Base-by-base conservation (phyloP, 345 rosid species). In the Moricandia arvensis region DNA sequence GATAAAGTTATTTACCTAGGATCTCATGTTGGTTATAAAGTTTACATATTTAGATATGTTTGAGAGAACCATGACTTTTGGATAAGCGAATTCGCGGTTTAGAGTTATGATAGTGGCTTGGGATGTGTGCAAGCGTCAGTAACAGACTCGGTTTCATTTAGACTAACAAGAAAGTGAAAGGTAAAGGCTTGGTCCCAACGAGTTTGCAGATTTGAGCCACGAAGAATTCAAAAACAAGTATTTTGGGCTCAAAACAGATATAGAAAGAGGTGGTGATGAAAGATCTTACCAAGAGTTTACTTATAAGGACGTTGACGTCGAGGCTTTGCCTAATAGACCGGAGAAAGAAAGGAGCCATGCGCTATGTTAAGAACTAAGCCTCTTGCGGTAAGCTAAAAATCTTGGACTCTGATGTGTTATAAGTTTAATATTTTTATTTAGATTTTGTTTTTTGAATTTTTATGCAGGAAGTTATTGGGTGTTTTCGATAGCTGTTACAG, bases 401-500 rank as follows among this genome's bases (percentile, higher is more conserved):
- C 47, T 31, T 13, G 58, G 67, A 21, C 31, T 79, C 15, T 49
- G 12, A 26, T 59, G 24, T 54, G 9, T 64, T 58, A 17, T n/a
- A n/a, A 63, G 33, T 17, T 15, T 29, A 24, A 1, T n/a, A 62
- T n/a, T 64, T 62, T 63, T 63, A 38, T 7, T 16, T 9, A 2
- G 3, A 27, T 8, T 15, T n/a, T 58, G 7, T 45, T 45, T 45
- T 5, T n/a, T 45, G 17, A 45, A 47, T 47, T 21, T 45, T 61
- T 34, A 62, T 41, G 49, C 87, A 87, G 96, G 98, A 75, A 93
- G 98, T 73, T 93, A 96, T 75, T 91, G 98, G 98, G 98, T 94
- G 13, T 93, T 93, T 82, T 93, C 97, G 7, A 86, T 96, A 0
- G 82, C 91, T 1, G 93, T 97, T 7, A 91, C 96, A 7, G 92